A percentile compares a stretch with the other conserved stretches of the same genome.
These are phyloP conservation scores for Aspergillus melleus DNA, from an alignment of 2,329 filamentous ascomycete species.

Conservation along the genomic window DNA sequence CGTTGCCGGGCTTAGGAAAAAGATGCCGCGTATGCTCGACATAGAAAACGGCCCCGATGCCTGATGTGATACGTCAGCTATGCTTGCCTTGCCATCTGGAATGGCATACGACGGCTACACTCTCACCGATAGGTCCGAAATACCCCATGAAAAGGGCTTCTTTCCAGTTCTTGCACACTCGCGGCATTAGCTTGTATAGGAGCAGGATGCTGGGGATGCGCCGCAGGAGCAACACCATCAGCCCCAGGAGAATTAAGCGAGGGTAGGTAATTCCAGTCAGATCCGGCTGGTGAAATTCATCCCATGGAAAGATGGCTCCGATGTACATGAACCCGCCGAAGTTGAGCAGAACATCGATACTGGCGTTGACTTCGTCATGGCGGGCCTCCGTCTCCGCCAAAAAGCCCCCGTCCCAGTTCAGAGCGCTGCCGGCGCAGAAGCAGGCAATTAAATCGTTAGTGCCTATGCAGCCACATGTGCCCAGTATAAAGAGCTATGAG, in stretches of 20 bases:
- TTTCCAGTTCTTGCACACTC: constrained; percentile 6
- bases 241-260: constrained; percentile 1
- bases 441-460: constrained; percentile 6
- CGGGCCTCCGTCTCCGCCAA: constrained; percentile 5
- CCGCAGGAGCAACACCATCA: constrained; percentile 2
- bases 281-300: constrained; percentile 2
- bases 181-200: constrained; percentile 1
- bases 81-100: neutral
- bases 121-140: constrained; percentile 3
- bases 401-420: constrained; percentile 6
- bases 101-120: neutral
- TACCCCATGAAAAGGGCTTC: constrained; percentile 5
- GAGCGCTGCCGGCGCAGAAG: constrained; percentile 1
- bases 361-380: constrained; percentile 6
- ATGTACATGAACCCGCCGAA: constrained; percentile 6
- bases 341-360: constrained; percentile 4
- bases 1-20: constrained; percentile 1
- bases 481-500: neutral
- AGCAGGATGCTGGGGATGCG: constrained; percentile 5
- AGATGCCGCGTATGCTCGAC: constrained; percentile 4
- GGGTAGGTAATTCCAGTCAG: constrained; percentile 1
- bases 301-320: constrained; percentile 3
- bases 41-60: constrained; percentile 4
- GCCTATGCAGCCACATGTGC: constrained; percentile 3
- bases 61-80: neutral